phyloP scores from a whole-genome alignment of 2,329 filamentous ascomycete genomes.

The Aspergillus pseudoglaucus region DNA sequence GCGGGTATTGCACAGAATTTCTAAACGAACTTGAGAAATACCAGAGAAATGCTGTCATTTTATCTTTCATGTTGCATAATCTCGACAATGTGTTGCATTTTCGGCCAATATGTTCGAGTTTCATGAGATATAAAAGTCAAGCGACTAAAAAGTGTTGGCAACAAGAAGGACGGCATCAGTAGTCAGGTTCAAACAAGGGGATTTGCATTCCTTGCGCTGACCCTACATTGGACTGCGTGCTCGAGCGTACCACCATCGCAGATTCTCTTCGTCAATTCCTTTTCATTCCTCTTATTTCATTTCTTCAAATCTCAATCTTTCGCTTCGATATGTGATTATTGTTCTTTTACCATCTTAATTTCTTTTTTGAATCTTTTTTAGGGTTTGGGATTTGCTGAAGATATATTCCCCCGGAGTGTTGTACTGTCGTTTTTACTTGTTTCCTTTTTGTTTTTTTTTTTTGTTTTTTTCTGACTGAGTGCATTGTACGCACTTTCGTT shows the following conservation, averaged over 20 bases:
- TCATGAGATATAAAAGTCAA: too few species aligned
- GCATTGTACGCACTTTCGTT: too few species aligned
- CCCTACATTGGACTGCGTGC: too few species aligned
- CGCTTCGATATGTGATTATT: not conserved
- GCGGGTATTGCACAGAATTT: conserved; percentile 97
- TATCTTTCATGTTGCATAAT: too few species aligned
- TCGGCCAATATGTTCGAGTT: too few species aligned
- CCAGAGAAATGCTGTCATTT: too few species aligned
- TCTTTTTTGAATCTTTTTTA: not conserved
- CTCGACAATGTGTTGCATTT: too few species aligned
- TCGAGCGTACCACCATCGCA: too few species aligned
- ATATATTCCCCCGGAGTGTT: not conserved
- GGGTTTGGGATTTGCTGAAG: not conserved
- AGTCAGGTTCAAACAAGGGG: too few species aligned
- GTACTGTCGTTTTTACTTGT: not conserved
- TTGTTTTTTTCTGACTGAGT: not conserved
- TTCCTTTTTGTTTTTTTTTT: not conserved
- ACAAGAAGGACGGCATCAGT: too few species aligned
- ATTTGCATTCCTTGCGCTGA: too few species aligned
- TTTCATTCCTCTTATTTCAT: not conserved
- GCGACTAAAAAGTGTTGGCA: too few species aligned
- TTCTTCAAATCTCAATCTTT: not conserved
- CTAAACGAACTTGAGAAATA: conserved; percentile 37
- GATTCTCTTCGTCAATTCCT: not conserved
- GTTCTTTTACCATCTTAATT: not conserved